A percentile compares a stretch with the other conserved stretches of the same genome.
These are phyloP conservation scores for Cenococcum geophilum DNA, from an alignment of 495 filamentous ascomycete genomes.

Conservation along the genomic window DNA sequence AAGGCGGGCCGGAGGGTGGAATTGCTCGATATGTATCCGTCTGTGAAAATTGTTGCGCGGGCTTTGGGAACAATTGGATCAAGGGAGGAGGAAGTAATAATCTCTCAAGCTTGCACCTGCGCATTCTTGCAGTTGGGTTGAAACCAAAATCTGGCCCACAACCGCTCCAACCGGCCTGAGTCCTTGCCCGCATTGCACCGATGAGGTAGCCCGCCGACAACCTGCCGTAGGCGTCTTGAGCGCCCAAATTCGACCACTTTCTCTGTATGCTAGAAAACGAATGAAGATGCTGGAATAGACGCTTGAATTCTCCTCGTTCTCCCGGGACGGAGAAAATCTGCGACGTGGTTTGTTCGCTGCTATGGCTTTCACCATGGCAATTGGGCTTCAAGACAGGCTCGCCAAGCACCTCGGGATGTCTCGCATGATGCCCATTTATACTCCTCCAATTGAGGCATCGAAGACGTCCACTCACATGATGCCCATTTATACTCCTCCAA, in stretches of 20 bases:
- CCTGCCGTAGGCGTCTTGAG: neutral
- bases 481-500: neutral
- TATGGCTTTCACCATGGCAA: neutral
- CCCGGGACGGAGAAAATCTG: no score
- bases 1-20: no score
- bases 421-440: neutral
- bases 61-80: neutral
- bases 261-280: neutral
- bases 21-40: no score
- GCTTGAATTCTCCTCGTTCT: no score
- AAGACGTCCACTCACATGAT: neutral
- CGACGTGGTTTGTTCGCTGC: no score
- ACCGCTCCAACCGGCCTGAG: neutral
- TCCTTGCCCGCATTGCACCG: neutral
- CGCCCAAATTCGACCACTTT: neutral
- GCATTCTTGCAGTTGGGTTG: neutral
- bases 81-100: neutral
- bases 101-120: constrained; percentile 4
- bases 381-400: neutral
- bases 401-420: neutral
- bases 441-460: neutral
- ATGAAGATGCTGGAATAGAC: no score
- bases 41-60: neutral
- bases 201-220: neutral
- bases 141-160: neutral